Evolutionary conservation across 164 flowering plant species (phyloP), one percentile per base, ranked within the genome.

Genomic region (Nymphaea thermarum): DNA sequence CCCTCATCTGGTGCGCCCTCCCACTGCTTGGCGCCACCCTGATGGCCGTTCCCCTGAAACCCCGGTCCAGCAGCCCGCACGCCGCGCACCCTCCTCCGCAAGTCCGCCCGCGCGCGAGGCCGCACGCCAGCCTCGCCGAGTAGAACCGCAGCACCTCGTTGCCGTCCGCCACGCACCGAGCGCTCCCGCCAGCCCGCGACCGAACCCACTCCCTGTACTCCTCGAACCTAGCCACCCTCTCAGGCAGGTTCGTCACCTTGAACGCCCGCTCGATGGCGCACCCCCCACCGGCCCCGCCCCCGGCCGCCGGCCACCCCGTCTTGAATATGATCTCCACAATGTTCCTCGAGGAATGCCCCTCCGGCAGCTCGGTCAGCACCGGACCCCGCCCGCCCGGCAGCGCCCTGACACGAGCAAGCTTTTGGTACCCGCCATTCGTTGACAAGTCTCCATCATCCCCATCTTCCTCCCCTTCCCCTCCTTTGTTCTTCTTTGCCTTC

Each of bases 281-380:
- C 12, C 57, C 8, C 1, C 25, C 42, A 6, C 25, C 42, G 10
- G 42, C 42, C 41, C 64, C 60, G 60, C 60, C 60, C 10, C 60
- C 60, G 12, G 60, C 99, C 36, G 36, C 36, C 36, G 36, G 36
- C 36, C 36, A 95, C 67, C 99, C 85, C 3, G 97, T 80, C 63
- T 82, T 91, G 80, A 95, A 95, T 66, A 92, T 95, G 41, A 92
- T 92, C 78, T 89, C 98, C 8, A 95, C 98, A 45, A 95, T 96
- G 61, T 92, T 95, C 5, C 97, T 82, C 0, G 98, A 92, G 6
- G 96, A 93, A 76, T 92, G 91, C 4, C 94, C 96, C 43, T 78
- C 82, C 4, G 87, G 81, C 14, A 95, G 80, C 83, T 92, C 98
- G 10, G 86, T 71, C 59, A 92, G 11, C 64, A 2, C 41, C 18